These are phyloP conservation scores for Starmerella scarabaei DNA, from an alignment of 805 yeast species.

Conservation along the genomic window DNA sequence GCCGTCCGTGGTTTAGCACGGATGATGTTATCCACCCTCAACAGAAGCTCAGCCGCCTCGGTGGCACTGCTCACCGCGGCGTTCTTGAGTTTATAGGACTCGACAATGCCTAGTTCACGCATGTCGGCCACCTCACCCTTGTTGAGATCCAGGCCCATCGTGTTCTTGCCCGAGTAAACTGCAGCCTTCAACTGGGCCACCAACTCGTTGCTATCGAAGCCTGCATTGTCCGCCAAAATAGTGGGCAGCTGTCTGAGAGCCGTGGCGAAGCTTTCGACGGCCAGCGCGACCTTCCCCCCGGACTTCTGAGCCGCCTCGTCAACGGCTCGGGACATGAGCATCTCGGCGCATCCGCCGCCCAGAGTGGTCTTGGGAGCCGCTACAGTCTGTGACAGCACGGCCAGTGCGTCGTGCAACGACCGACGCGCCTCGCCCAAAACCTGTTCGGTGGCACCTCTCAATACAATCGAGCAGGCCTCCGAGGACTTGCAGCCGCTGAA, in stretches of 20 bases:
- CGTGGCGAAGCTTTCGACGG: constrained; percentile 86
- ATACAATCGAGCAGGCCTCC: constrained; percentile 88
- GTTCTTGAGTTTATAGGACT: constrained; percentile 77
- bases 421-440: constrained; percentile 94
- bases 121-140: constrained; percentile 81
- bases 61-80: constrained; percentile 92
- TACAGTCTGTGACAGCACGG: constrained; percentile 90
- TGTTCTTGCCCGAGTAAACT: constrained; percentile 79
- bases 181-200: constrained; percentile 83
- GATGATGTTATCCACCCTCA: constrained; percentile 92
- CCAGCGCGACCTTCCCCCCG: constrained; percentile 84
- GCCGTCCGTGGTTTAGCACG: constrained; percentile 97
- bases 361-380: constrained; percentile 80
- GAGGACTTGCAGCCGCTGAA: constrained; percentile 94
- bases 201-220: constrained; percentile 83
- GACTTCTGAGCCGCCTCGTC: constrained; percentile 84
- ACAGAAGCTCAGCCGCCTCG: constrained; percentile 94
- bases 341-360: constrained; percentile 91
- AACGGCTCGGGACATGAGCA: constrained; percentile 96
- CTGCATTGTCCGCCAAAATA: constrained; percentile 93
- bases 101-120: constrained; percentile 87
- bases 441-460: constrained; percentile 96
- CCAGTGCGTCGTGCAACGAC: constrained; percentile 90
- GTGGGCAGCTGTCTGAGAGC: constrained; percentile 93
- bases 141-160: constrained; percentile 82